A percentile compares a stretch with the other conserved stretches of the same genome.
phyloP scores from a whole-genome alignment of 1,139 yeast species.

The Tardiomyces depauwii region DNA sequence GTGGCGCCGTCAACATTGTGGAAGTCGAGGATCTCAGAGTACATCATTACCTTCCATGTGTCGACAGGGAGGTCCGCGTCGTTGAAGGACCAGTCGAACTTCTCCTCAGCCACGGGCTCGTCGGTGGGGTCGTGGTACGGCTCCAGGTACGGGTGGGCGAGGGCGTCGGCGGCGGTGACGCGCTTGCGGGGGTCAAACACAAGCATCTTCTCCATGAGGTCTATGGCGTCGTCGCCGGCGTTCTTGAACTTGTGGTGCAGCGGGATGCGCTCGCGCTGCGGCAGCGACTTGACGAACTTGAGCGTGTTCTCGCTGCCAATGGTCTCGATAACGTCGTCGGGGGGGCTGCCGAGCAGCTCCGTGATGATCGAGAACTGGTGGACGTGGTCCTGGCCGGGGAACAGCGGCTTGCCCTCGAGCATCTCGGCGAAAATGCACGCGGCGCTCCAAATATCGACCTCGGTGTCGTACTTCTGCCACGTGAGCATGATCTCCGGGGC shows the following conservation, averaged over 20 bases:
- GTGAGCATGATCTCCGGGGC: conserved; percentile 99
- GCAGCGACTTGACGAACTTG: conserved; percentile 86
- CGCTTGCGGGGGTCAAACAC: conserved; percentile 92
- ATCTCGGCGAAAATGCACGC: conserved; percentile 98
- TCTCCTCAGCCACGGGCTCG: conserved; percentile 88
- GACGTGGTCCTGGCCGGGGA: conserved; percentile 98
- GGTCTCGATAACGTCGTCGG: conserved; percentile 89
- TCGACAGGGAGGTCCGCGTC: conserved; percentile 97
- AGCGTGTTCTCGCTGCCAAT: conserved; percentile 93
- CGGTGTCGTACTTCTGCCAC: conserved; percentile 99
- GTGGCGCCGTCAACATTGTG: conserved; percentile 50
- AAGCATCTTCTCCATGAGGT: conserved; percentile 77
- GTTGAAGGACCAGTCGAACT: conserved; percentile 96
- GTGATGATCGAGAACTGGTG: conserved; percentile 96
- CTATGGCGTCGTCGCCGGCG: conserved; percentile 85
- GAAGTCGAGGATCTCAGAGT: conserved; percentile 90
- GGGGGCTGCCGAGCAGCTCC: conserved; percentile 93
- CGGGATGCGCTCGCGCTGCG: conserved; percentile 86
- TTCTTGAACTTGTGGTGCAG: conserved; percentile 72
- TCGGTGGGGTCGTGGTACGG: conserved; percentile 99
- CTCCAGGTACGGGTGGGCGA: conserved; percentile 83
- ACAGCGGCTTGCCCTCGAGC: conserved; percentile 97
- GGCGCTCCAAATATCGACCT: conserved; percentile 99
- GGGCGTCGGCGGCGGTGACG: conserved; percentile 83
- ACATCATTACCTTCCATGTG: conserved; percentile 99